A percentile compares a stretch with the other conserved stretches of the same genome.
These are phyloP conservation scores for Blastobotrys capitulatus DNA, from an alignment of 1,139 yeast genomes.

Conservation along the genomic window DNA sequence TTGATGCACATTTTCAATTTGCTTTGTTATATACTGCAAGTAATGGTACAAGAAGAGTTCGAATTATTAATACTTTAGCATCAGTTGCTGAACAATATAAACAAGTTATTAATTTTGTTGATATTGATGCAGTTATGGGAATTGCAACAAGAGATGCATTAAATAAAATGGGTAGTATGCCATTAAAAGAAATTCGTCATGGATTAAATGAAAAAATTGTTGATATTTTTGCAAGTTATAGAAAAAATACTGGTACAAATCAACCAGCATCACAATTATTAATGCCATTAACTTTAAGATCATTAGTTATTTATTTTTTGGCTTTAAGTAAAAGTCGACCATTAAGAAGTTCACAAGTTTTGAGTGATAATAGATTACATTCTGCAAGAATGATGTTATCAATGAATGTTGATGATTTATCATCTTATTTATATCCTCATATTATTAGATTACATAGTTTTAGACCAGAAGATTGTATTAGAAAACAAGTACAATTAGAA, in stretches of 20 bases:
- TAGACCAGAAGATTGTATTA: constrained; percentile 45
- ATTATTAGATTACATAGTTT: constrained; percentile 69
- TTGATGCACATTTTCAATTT: constrained; percentile 87
- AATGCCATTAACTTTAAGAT: constrained; percentile 75
- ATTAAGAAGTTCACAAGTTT: constrained; percentile 38
- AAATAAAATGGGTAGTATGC: constrained; percentile 48
- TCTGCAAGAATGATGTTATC: constrained; percentile 51
- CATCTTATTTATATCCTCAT: constrained; percentile 73
- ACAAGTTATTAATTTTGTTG: constrained; percentile 77
- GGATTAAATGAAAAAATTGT: constrained; percentile 60
- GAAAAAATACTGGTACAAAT: constrained; percentile 44
- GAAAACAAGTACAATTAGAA: constrained; percentile 33
- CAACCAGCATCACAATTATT: constrained; percentile 60
- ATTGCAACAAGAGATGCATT: constrained; percentile 70
- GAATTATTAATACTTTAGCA: constrained; percentile 77
- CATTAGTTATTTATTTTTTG: constrained; percentile 63
- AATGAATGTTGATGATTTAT: constrained; percentile 54
- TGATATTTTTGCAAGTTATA: constrained; percentile 71
- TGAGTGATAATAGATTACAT: constrained; percentile 48
- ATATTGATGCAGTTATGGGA: constrained; percentile 71
- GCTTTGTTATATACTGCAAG: constrained; percentile 80
- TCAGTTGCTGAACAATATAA: constrained; percentile 72
- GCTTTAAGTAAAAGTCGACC: constrained; percentile 66
- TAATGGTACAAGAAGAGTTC: constrained; percentile 71
- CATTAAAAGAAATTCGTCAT: constrained; percentile 58